phyloP scores from a whole-genome alignment of 352 stramenopile genomes.

The Pythium aquatile region DNA sequence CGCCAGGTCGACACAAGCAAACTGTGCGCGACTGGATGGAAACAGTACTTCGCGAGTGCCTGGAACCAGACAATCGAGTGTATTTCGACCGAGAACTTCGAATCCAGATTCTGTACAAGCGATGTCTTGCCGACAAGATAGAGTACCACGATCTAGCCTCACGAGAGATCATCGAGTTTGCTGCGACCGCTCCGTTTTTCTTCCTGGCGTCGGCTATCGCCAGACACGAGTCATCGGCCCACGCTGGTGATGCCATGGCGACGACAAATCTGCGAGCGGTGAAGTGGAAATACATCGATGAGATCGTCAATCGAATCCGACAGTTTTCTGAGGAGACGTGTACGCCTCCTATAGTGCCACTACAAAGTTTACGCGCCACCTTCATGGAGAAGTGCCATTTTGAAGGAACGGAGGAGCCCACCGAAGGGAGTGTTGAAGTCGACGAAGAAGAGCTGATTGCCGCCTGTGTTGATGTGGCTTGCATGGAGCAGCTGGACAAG shows the following conservation, averaged over 20 bases:
- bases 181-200: not conserved
- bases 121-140: not conserved
- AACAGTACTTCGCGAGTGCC: not conserved
- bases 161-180: not conserved
- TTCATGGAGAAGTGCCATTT: not conserved
- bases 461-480: not conserved
- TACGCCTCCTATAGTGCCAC: not conserved
- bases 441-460: not conserved
- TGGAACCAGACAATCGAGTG: not conserved
- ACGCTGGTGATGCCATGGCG: not conserved
- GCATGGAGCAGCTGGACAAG: not conserved
- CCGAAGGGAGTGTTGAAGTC: not conserved
- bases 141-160: not conserved
- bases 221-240: not conserved
- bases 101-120: not conserved
- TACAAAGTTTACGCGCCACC: not conserved
- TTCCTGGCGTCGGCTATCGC: not conserved
- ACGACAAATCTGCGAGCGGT: not conserved
- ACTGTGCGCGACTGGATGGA: conserved; percentile 3
- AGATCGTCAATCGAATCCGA: not conserved
- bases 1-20: not conserved
- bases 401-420: not conserved
- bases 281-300: conserved; percentile 4
- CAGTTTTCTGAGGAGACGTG: not conserved
- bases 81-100: not conserved